Evolutionary conservation across 306 rosid species (phyloP).

Genomic region (Sesbania bispinosa): DNA sequence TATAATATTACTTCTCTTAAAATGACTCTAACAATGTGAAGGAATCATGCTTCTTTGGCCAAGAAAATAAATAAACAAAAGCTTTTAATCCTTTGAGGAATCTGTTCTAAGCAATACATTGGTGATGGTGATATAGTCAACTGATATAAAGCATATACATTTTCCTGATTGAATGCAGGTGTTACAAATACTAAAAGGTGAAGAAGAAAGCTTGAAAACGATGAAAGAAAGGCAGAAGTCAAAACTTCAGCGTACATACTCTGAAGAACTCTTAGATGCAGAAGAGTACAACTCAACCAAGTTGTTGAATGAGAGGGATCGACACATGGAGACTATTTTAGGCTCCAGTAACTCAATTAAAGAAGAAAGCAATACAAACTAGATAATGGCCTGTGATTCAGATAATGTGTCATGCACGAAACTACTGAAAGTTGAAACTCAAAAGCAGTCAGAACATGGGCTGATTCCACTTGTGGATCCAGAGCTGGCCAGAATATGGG

Average conservation of each 20-base stretch:
- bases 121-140: not conserved
- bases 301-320: conserved; percentile 47
- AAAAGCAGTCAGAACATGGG: not conserved
- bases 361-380: not conserved
- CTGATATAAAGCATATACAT: not conserved
- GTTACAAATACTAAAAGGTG: conserved; percentile 53
- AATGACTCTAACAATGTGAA: not conserved
- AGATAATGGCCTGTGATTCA: conserved; percentile 12
- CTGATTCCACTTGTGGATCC: conserved; percentile 11
- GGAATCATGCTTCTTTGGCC: not conserved
- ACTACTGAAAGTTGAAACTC: conserved; percentile 1
- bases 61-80: too few species aligned
- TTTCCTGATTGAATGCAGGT: conserved; percentile 46
- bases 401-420: conserved; percentile 3
- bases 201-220: conserved; percentile 34
- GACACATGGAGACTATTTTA: conserved; percentile 53
- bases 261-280: conserved; percentile 78
- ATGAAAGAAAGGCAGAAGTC: conserved; percentile 45
- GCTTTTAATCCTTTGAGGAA: not conserved
- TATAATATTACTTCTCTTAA: not conserved
- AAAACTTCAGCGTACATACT: conserved; percentile 63
- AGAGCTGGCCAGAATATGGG: conserved; percentile 16
- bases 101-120: not conserved
- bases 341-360: conserved; percentile 24
- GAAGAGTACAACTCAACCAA: conserved; percentile 87